Conservation (phyloP, 2,329 filamentous ascomycete genomes). For the Drechslerella coelobrocha region DNA sequence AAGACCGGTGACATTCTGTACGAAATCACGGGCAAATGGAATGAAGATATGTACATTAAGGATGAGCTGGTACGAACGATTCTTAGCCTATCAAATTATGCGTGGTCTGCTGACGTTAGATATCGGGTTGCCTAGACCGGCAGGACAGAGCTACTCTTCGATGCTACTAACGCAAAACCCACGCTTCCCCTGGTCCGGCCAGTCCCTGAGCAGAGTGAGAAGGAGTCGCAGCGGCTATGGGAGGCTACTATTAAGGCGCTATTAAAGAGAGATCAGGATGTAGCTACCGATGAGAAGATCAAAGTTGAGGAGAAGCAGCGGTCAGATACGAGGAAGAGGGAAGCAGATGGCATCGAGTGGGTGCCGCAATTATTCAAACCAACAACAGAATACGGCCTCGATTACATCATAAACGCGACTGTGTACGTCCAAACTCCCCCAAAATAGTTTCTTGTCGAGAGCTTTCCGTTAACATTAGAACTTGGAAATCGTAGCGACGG, state of each 20-base stretch:
- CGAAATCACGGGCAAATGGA: slow-evolving; percentile 92
- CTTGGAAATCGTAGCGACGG: slow-evolving; percentile 63
- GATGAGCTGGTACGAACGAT: slow-evolving; percentile 70
- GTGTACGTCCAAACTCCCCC: slow-evolving; percentile 67
- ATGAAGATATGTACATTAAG: slow-evolving; percentile 91
- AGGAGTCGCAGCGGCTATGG: slow-evolving; percentile 92
- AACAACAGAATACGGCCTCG: slow-evolving; percentile 81
- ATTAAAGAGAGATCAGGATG: slow-evolving; percentile 81
- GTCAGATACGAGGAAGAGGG: slow-evolving; percentile 81
- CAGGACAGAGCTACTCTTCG: slow-evolving; percentile 86
- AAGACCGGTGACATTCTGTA: slow-evolving; percentile 85
- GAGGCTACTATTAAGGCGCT: slow-evolving; percentile 79
- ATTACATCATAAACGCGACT: slow-evolving; percentile 90
- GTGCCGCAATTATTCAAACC: slow-evolving; percentile 81
- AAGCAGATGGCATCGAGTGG: slow-evolving; percentile 83
- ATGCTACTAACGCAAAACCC: slow-evolving; percentile 79
- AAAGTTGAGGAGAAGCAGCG: slow-evolving; percentile 91
- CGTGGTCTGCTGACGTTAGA: too few species aligned
- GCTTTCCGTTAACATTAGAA: neutral
- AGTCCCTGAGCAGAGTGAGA: slow-evolving; percentile 82
- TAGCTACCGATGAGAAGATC: slow-evolving; percentile 94
- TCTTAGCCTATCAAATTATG: neutral
- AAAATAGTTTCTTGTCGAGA: slow-evolving; percentile 5
- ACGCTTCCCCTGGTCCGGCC: slow-evolving; percentile 76
- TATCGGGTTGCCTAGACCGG: slow-evolving; percentile 69